phyloP scores from a whole-genome alignment of 257 asterid genomes.

The Solanum piurae region DNA sequence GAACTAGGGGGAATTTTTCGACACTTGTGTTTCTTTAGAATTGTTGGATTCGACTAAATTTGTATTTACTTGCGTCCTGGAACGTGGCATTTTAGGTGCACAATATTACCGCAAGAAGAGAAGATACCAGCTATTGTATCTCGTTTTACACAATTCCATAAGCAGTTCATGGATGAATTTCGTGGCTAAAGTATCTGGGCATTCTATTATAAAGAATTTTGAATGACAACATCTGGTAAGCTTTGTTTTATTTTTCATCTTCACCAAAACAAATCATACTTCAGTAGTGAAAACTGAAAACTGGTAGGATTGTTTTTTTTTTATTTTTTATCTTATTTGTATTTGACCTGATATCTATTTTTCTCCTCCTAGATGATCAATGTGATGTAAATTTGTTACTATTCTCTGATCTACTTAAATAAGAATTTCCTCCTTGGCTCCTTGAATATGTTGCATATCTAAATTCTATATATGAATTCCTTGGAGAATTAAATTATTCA shows the following conservation, averaged over 20 bases:
- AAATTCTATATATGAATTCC: neutral
- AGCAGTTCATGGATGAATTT: constrained; percentile 66
- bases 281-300: neutral
- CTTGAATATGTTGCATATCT: neutral
- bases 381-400: neutral
- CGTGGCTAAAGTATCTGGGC: constrained; percentile 29
- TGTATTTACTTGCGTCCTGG: constrained; percentile 24
- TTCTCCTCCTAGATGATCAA: neutral
- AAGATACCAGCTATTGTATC: constrained; percentile 60
- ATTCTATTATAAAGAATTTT: neutral
- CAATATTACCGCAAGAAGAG: constrained; percentile 89
- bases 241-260: neutral
- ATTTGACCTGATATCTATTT: neutral
- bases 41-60: neutral
- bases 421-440: neutral
- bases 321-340: neutral
- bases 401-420: neutral
- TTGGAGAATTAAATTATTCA: neutral
- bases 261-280: neutral
- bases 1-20: neutral
- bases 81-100: constrained; percentile 94
- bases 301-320: neutral
- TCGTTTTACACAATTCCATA: constrained; percentile 70
- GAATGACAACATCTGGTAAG: neutral
- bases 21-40: neutral